Evolutionary conservation across 257 asterid genomes (phyloP).

Genomic region (Handroanthus guayacan): DNA sequence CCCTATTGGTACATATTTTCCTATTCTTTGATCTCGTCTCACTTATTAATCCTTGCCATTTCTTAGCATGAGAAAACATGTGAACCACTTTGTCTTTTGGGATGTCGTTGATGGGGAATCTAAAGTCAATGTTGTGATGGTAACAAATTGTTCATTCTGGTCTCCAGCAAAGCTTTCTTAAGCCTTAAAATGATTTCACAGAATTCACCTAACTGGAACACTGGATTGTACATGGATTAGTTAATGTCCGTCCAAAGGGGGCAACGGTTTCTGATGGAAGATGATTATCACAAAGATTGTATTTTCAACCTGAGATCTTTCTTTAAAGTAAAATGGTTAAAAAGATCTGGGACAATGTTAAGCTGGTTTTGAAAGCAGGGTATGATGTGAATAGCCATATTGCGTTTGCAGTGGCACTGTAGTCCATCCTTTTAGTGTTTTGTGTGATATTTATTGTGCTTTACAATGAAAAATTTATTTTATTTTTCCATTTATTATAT

Average conservation of each 20-base stretch:
- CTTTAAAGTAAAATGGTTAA: constrained; percentile 4
- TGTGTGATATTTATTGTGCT: neutral
- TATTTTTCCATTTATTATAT: neutral
- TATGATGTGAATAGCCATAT: neutral
- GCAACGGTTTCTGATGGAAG: neutral
- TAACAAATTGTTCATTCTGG: constrained; percentile 1
- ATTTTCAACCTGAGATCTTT: neutral
- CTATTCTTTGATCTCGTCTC: neutral
- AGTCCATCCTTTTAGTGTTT: neutral
- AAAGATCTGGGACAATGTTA: neutral
- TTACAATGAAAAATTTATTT: neutral
- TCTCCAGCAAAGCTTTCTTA: neutral
- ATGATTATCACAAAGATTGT: neutral
- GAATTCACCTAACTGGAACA: neutral
- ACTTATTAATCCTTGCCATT: neutral
- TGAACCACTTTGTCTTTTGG: neutral
- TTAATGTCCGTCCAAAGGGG: neutral
- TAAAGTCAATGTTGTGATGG: neutral
- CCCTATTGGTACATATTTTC: no score
- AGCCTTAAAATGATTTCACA: neutral
- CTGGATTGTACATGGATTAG: neutral
- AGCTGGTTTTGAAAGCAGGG: neutral
- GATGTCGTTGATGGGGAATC: neutral
- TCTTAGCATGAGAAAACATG: neutral
- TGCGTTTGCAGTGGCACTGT: neutral